Percentiles rank a stretch among this genome's conserved stretches.
These are phyloP conservation scores for Rhodotorula mucilaginosa DNA, from an alignment of 1,284 basidiomycete genomes.

Conservation along the genomic window DNA sequence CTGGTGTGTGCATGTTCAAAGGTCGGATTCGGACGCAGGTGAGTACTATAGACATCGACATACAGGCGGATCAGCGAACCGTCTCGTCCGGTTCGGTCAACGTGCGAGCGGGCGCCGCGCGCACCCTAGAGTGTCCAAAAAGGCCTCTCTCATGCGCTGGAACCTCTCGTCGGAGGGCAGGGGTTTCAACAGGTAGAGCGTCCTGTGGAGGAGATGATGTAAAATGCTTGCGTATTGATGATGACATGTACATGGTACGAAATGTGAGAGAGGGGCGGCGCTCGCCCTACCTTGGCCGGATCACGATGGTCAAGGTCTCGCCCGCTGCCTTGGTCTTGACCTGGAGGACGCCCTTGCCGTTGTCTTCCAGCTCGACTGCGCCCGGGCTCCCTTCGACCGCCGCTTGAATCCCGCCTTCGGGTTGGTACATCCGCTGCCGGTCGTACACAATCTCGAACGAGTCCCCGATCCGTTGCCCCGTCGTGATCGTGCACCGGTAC, in stretches of 20 bases:
- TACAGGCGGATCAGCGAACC: too few relatives aligned
- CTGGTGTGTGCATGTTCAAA: not conserved
- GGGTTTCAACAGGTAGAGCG: not conserved
- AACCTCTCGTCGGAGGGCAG: not conserved
- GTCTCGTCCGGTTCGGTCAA: too few relatives aligned
- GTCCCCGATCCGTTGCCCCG: slow-evolving; percentile 8
- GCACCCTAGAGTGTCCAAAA: not conserved
- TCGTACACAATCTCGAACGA: slow-evolving; percentile 27
- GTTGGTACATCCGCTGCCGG: slow-evolving; percentile 16
- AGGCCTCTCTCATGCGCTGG: not conserved
- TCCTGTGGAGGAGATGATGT: not conserved
- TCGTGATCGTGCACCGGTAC: slow-evolving; percentile 24
- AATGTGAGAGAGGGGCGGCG: not conserved
- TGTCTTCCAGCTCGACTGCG: slow-evolving; percentile 11
- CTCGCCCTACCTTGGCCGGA: slow-evolving; percentile 13
- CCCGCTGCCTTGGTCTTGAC: slow-evolving; percentile 6
- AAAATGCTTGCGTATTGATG: not conserved
- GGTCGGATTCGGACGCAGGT: not conserved
- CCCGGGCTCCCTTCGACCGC: not conserved
- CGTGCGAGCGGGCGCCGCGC: too few relatives aligned
- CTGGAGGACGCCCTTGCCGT: slow-evolving; percentile 11
- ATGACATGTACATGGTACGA: not conserved
- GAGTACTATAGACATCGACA: not conserved
- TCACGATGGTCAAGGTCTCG: slow-evolving; percentile 8
- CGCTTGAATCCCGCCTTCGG: slow-evolving; percentile 7